Evolutionary conservation across 768 basidiomycete genomes (phyloP).

Genomic region (Trametes cinnabarina): DNA sequence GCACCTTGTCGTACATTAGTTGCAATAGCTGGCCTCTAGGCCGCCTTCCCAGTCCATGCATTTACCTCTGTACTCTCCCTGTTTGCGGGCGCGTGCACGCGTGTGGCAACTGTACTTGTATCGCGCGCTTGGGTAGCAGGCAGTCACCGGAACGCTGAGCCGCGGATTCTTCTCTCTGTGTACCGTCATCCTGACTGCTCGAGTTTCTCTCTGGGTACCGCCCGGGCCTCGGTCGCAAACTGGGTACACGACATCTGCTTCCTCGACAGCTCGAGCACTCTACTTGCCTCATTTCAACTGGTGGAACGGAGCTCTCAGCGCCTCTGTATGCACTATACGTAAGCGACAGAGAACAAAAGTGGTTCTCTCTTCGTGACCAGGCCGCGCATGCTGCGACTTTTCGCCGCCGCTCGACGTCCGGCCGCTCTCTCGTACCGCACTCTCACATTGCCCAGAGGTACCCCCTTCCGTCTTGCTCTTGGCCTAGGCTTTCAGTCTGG

Average conservation of each 20-base stretch:
- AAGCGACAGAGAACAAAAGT: constrained; percentile 2
- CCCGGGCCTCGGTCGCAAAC: constrained; percentile 5
- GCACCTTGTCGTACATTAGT: no score
- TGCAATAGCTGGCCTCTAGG: no score
- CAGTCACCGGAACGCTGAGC: neutral
- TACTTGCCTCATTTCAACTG: neutral
- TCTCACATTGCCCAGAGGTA: neutral
- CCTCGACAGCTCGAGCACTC: neutral
- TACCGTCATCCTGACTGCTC: neutral
- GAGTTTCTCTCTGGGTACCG: neutral
- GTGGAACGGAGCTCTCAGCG: neutral
- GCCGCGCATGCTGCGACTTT: constrained; percentile 20
- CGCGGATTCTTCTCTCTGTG: neutral
- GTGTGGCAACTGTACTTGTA: no score
- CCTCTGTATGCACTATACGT: constrained; percentile 11
- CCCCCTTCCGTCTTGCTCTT: neutral
- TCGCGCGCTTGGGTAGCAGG: neutral
- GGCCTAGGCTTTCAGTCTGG: neutral
- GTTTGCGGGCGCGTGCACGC: neutral
- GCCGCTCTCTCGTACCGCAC: neutral
- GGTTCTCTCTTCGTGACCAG: constrained; percentile 1
- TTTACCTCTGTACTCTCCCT: no score
- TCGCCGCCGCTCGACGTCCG: constrained; percentile 15
- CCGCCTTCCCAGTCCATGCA: no score
- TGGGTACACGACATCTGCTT: neutral